Evolutionary conservation across 2,329 filamentous ascomycete genomes (phyloP), one percentile per base, ranked within the genome.

Genomic region (Aspergillus aculeatinus): DNA sequence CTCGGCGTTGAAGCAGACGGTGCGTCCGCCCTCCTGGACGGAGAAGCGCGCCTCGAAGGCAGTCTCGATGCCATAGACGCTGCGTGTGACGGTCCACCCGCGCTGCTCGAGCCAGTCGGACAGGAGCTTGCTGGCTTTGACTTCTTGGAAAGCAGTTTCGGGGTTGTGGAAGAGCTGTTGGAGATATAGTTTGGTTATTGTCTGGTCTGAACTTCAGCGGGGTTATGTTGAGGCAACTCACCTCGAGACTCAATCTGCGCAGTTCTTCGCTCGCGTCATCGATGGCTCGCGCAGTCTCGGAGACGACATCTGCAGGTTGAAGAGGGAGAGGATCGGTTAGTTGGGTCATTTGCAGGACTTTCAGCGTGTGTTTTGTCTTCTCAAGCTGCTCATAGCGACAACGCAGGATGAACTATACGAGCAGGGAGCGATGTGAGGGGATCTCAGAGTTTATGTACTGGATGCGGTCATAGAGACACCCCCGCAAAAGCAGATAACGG

Each of bases 31-130:
- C 0, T 47, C 51, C 44, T 19, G 39, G 51, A 53, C 35, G 23
- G 35, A 53, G 35, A 29, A 53, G 12, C 51, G 51, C 1, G 51
- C 51, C 19, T 53, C 35, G 19, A 53, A 53, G 2, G 51, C 23
- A 16, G 51, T 53, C 29, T 53, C 23, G 35, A 53, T 44, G n/a
- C 51, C 51, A 23, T 47, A 53, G 35, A 53, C 51, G 9, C 27
- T 27, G 7, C 33, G 35, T 1, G 16, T 35, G 10, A 53, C 51
- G 33, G 35, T 47, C 51, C 51, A 53, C 4, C 51, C 35, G 51
- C 51, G 51, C 10, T 29, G 23, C 7, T 53, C 51, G 51, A 53
- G 51, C 51, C 51, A 53, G 23, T 53, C 51, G 23, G 35, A 53
- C 3, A 53, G 35, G 23, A 53, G 11, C 5, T 47, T 53, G 16